Conservation (phyloP, 768 basidiomycete genomes). For the Pleurotus platypus region DNA sequence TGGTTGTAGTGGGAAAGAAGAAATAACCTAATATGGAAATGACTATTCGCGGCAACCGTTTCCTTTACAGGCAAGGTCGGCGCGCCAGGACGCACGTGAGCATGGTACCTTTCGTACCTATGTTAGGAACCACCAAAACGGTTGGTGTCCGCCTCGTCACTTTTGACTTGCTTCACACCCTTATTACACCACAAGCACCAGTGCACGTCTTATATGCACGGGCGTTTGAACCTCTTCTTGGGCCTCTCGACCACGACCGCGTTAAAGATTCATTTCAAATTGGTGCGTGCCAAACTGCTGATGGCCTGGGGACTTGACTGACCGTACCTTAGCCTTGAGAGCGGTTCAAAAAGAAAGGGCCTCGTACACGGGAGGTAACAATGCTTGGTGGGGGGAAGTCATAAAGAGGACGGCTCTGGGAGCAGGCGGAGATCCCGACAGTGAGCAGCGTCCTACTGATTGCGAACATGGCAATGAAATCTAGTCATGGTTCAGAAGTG, state of each 20-base stretch:
- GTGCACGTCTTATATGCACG: slow-evolving; percentile 65
- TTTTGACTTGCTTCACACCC: slow-evolving; percentile 80
- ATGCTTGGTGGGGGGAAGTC: slow-evolving; percentile 77
- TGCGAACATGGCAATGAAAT: no score
- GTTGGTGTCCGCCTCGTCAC: slow-evolving; percentile 57
- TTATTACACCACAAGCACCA: slow-evolving; percentile 64
- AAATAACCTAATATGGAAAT: background rate
- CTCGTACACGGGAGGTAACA: slow-evolving; percentile 46
- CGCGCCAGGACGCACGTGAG: no score
- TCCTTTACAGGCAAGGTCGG: no score
- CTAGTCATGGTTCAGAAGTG: slow-evolving; percentile 37
- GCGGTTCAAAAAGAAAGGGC: slow-evolving; percentile 55
- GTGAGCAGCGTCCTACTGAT: slow-evolving; percentile 26
- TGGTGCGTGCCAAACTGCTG: slow-evolving; percentile 31
- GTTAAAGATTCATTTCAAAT: slow-evolving; percentile 58
- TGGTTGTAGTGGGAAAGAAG: background rate
- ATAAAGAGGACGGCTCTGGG: slow-evolving; percentile 71
- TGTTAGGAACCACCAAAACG: background rate
- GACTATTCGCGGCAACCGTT: no score
- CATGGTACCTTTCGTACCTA: no score
- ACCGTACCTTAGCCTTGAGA: slow-evolving; percentile 30
- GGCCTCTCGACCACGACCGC: slow-evolving; percentile 47
- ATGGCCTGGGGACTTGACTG: slow-evolving; percentile 1
- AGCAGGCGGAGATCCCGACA: slow-evolving; percentile 61
- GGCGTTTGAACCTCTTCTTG: slow-evolving; percentile 64